Evolutionary conservation across 768 basidiomycete species (phyloP).

Genomic region (Auricularia sp.): DNA sequence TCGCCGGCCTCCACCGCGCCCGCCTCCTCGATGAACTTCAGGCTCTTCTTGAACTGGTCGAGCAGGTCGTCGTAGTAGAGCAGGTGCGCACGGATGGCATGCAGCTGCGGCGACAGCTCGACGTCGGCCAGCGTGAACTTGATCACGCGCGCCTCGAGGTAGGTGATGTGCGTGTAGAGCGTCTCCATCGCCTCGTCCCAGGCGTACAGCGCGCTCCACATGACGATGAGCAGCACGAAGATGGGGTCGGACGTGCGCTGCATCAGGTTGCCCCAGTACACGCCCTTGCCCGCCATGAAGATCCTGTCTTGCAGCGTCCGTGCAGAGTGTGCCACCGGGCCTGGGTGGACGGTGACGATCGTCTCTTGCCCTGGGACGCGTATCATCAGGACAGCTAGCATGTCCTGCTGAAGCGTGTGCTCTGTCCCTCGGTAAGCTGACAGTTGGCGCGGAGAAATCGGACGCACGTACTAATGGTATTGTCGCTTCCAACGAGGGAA

Average conservation of each 20-base stretch:
- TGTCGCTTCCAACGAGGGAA: not conserved
- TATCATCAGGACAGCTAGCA: not conserved
- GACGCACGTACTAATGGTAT: not conserved
- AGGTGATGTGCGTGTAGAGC: slow-evolving; percentile 41
- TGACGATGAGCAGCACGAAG: slow-evolving; percentile 39
- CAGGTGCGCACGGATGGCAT: slow-evolving; percentile 48
- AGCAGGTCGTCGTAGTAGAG: slow-evolving; percentile 46
- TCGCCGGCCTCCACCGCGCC: not conserved
- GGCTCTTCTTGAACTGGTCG: slow-evolving; percentile 41
- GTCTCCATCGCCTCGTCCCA: slow-evolving; percentile 52
- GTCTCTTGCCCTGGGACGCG: not conserved
- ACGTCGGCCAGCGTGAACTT: slow-evolving; percentile 25
- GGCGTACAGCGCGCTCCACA: slow-evolving; percentile 53
- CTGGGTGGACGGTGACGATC: slow-evolving; percentile 2
- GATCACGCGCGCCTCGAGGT: slow-evolving; percentile 38
- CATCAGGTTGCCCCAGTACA: slow-evolving; percentile 29
- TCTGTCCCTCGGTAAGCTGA: not conserved
- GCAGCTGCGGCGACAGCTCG: slow-evolving; percentile 41
- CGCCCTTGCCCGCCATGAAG: slow-evolving; percentile 21
- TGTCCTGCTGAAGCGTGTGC: not conserved
- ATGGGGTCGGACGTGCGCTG: slow-evolving; percentile 36
- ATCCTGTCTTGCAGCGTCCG: slow-evolving; percentile 5
- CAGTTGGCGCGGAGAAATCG: too few relatives aligned
- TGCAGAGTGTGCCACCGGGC: not conserved
- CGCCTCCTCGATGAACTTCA: slow-evolving; percentile 42